Conservation (phyloP, 768 basidiomycete genomes). For the Mycena rebaudengoi region DNA sequence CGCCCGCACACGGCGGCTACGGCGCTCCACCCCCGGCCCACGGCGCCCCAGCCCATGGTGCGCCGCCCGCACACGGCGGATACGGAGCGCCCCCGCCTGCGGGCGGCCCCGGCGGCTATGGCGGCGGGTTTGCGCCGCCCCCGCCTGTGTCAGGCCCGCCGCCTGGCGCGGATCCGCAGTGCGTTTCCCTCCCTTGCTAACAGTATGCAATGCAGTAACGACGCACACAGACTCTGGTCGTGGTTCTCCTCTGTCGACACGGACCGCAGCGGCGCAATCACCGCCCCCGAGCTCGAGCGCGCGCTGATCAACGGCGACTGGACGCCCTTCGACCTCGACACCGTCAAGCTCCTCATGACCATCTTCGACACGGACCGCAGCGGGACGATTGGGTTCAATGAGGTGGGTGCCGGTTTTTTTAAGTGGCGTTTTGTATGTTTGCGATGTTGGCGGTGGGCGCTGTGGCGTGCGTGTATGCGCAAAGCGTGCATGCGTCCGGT, state of each 20-base stretch:
- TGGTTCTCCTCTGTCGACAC: constrained; percentile 79
- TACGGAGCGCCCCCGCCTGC: background rate
- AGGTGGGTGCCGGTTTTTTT: too few relatives aligned
- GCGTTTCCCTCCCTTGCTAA: constrained; percentile 33
- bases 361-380: constrained; percentile 83
- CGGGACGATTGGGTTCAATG: constrained; percentile 83
- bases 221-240: constrained; percentile 64
- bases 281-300: constrained; percentile 65
- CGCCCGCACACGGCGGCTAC: background rate
- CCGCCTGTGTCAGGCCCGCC: constrained; percentile 53
- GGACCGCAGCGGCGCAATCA: constrained; percentile 74
- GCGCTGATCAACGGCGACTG: constrained; percentile 72
- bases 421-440: too few relatives aligned
- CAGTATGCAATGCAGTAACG: background rate
- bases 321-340: constrained; percentile 85
- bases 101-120: constrained; percentile 31
- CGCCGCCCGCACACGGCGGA: too few relatives aligned
- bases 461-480: too few relatives aligned
- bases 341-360: constrained; percentile 84
- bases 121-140: constrained; percentile 34
- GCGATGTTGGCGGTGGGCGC: too few relatives aligned
- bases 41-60: background rate
- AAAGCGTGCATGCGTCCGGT: too few relatives aligned
- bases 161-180: constrained; percentile 82
- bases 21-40: background rate